Base-by-base conservation (phyloP, 768 basidiomycete species). In the Rhizopogon vesiculosus region DNA sequence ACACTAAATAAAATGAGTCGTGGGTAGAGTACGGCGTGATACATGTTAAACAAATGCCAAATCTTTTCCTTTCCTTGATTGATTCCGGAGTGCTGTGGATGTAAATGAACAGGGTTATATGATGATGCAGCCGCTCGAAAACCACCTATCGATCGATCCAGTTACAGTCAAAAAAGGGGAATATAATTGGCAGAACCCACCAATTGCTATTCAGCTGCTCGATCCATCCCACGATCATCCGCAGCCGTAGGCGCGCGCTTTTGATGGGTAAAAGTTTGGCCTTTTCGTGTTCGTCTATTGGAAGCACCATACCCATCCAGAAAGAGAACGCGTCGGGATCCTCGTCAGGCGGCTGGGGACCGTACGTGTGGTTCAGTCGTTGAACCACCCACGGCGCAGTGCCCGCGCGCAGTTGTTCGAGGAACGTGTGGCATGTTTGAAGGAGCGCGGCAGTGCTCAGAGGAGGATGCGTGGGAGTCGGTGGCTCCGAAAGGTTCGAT, bases 371-470 rank as follows among this genome's bases (percentile, higher is more conserved):
- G 64, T 89, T 84, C 43, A 97, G 78, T 46, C 91, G 82, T 64
- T 97, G 92, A 2, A 92, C 85, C 38, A 98, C 86, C 95, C 96
- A 98, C 10, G 95, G 96, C 1, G 93, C 91, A 1, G 84, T 86
- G 15, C 92, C 91, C 2, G 74, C 74, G 54, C 80, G 69, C 9
- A 89, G 73, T 58, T 85, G 82, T 25, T 76, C 74, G 55, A 89
- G 72, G 64, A 90, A 90, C 5, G 73, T 71, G 44, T 78, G 78
- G 63, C 88, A 90, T 13, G 74, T 76, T 2, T 68, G 73, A 72
- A 87, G 77, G 48, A 80, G 70, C 51, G 53, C 45, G 5, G 63
- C 31, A 3, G 60, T 67, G 18, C 70, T 67, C n/a, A 62, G 56
- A 4, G 55, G 42, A 4, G 42, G 18, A 2, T 59, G 51, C 5